Conservation (phyloP, 1,284 basidiomycete species). For the Ceratorhiza oryzae-sativae region DNA sequence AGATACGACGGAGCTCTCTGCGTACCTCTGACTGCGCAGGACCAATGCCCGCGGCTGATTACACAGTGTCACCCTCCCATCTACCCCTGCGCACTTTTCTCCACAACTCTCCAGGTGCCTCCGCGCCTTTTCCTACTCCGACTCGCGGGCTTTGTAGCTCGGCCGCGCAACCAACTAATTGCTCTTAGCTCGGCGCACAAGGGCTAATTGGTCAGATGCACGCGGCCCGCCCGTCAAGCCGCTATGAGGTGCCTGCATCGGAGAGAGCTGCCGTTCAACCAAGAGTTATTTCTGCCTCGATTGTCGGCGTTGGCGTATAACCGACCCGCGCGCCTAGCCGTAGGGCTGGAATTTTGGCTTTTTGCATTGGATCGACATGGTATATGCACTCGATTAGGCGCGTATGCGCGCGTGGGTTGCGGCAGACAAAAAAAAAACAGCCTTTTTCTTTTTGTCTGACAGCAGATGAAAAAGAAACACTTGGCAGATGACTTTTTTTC, state of each 20-base stretch:
- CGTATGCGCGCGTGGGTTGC: no score
- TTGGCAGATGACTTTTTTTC: neutral
- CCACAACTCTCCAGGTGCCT: neutral
- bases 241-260: neutral
- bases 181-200: constrained; percentile 1
- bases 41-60: neutral
- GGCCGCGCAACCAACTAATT: constrained; percentile 7
- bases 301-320: neutral
- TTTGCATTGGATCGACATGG: neutral
- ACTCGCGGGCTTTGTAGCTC: neutral
- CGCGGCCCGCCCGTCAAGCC: neutral
- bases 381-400: neutral
- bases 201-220: constrained; percentile 5
- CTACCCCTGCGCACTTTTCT: neutral
- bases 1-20: no score
- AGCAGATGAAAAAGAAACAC: neutral
- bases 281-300: neutral
- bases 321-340: neutral
- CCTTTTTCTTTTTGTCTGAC: constrained; percentile 2
- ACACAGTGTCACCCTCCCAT: neutral
- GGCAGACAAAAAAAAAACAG: neutral
- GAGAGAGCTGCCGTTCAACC: neutral
- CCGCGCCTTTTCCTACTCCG: neutral
- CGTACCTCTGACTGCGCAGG: no score
- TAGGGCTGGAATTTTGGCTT: neutral